phyloP scores from a whole-genome alignment of 2,329 filamentous ascomycete species.

The Botryotinia globosa region DNA sequence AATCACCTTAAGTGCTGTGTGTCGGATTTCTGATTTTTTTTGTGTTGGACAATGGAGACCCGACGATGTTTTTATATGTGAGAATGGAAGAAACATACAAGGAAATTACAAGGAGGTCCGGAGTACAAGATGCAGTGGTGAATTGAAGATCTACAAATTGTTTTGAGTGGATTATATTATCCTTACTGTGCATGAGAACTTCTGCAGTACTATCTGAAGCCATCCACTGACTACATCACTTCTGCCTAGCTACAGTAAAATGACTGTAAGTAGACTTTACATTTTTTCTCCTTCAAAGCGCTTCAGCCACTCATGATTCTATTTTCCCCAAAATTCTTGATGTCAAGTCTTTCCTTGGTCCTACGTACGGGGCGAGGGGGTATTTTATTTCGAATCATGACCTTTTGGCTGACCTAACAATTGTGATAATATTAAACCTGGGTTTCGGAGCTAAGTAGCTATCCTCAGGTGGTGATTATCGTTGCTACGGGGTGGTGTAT shows the following conservation, averaged over 20 bases:
- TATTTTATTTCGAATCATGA: no score
- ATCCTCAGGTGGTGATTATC: neutral
- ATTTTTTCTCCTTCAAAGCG: neutral
- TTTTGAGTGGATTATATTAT: accelerated
- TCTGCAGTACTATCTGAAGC: accelerated
- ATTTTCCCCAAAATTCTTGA: neutral
- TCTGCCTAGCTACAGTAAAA: neutral
- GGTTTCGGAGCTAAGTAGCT: accelerated
- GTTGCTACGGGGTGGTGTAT: accelerated
- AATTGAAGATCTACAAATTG: neutral
- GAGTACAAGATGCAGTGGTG: no score
- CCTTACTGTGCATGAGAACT: neutral
- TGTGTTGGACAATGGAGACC: neutral
- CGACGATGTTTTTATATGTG: neutral
- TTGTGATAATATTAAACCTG: no score
- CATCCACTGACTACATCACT: accelerated
- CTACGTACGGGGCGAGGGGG: no score
- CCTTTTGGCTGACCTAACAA: no score
- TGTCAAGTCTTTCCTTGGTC: no score
- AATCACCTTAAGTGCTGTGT: no score
- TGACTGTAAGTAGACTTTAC: accelerated
- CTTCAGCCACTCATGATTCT: neutral
- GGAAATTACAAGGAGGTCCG: accelerated
- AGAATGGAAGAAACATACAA: neutral
- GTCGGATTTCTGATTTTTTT: no score